Evolutionary conservation across 371 early-diverging fungal species (phyloP), one percentile per base, ranked within the genome.

Genomic region (Mucor sp.): DNA sequence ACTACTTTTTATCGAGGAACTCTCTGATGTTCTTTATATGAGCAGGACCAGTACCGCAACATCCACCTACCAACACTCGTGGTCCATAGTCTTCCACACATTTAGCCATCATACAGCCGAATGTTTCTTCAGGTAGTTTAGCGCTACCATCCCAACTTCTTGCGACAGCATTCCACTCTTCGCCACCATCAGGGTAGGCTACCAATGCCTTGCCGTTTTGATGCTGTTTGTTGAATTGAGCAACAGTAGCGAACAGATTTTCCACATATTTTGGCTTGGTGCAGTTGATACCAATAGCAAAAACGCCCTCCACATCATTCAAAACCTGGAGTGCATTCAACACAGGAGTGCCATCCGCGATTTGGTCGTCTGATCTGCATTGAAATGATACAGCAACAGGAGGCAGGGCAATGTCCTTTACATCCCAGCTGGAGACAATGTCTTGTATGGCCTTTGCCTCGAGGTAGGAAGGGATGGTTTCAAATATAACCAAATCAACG

Each of bases 271-370:
- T 50, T 2, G 85, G 85, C 27, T 83, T 83, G 0, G 87, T 83
- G 68, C 90, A 89, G 64, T 89, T 89, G 47, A 87, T 68, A 9
- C 90, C 90, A 7, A 83, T 61, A 19, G 80, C 85, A 27, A 78
- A 75, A 3, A 89, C 65, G 3, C 57, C 11, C 0, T 67, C 47
- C 19, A 74, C 23, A 37, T 65, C 68, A 32, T 61, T 65, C 30
- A 82, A 64, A 3, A 60, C 32, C 25, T 35, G 50, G 8, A 81
- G 25, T 50, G 73, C 64, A 5, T 64, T 53, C 17, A 72, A 30
- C 17, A 87, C 58, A 7, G 62, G 43, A 21, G 75, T 76, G 1
- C 86, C 86, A 47, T 81, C 78, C 0, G 80, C 80, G 50, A 85
- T 72, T n/a, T 68, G 71, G 15, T 69, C 68, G 21, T 62, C 66